Conservation (phyloP, 139 green algal genomes). For the Edaphochlamys debaryana region DNA sequence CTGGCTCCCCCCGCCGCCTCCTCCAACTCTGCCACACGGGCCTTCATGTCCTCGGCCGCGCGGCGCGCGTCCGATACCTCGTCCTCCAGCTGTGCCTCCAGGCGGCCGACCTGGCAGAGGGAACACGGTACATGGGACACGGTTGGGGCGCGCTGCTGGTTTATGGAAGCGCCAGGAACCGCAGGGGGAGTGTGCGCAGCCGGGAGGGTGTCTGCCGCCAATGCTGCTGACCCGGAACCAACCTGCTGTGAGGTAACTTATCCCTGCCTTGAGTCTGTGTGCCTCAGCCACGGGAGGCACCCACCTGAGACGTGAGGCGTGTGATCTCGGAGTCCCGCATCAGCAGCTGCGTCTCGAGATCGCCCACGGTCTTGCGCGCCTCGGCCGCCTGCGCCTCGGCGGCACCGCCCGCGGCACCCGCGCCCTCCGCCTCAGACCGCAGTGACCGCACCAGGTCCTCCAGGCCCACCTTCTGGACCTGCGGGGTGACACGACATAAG, state of each 20-base stretch:
- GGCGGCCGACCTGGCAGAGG: conserved; percentile 6
- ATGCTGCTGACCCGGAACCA: too few relatives aligned
- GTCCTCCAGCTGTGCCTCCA: conserved; percentile 30
- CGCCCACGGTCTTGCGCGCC: neutral
- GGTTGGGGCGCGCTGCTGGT: too few relatives aligned
- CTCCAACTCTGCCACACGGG: neutral
- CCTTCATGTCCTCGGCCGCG: neutral
- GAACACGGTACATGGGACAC: too few relatives aligned
- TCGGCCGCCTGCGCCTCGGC: neutral
- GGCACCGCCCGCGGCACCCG: neutral
- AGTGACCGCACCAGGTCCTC: conserved; percentile 23
- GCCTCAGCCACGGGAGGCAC: too few relatives aligned
- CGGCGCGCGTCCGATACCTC: neutral
- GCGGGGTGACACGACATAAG: too few relatives aligned
- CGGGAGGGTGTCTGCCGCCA: too few relatives aligned
- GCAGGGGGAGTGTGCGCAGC: too few relatives aligned
- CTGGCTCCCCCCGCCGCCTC: neutral
- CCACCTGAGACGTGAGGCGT: conserved; percentile 30
- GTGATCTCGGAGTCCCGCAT: conserved; percentile 34
- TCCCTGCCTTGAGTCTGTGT: too few relatives aligned
- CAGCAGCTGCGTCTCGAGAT: conserved; percentile 39
- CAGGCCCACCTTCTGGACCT: conserved; percentile 29
- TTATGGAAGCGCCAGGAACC: too few relatives aligned
- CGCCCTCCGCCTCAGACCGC: neutral
- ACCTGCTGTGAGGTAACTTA: too few relatives aligned